Conservation (phyloP, 768 basidiomycete genomes). For the Suillus subaureus region DNA sequence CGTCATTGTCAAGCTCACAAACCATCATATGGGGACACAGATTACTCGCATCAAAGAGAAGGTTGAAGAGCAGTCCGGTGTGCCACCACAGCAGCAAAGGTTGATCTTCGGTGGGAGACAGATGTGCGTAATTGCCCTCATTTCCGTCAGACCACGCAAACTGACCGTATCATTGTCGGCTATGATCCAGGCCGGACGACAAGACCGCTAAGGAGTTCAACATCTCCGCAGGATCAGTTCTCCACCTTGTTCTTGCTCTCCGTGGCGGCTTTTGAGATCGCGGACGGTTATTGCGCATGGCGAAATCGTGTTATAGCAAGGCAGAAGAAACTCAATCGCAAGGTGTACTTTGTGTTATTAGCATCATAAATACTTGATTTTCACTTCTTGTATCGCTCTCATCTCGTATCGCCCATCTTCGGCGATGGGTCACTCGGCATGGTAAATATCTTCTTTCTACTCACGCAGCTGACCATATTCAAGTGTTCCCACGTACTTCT, state of each 20-base stretch:
- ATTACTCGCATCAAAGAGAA: constrained; percentile 95
- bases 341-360: constrained; percentile 20
- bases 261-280: constrained; percentile 74
- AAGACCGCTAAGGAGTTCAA: constrained; percentile 86
- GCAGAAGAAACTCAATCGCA: constrained; percentile 3
- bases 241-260: constrained; percentile 93
- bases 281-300: neutral
- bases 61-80: constrained; percentile 97
- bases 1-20: constrained; percentile 6
- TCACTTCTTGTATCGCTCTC: neutral
- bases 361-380: constrained; percentile 11
- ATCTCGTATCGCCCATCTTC: neutral
- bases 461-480: neutral
- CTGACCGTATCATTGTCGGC: constrained; percentile 5
- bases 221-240: constrained; percentile 80
- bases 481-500: neutral
- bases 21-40: constrained; percentile 46
- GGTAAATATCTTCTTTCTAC: neutral
- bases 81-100: constrained; percentile 94
- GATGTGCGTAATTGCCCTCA: constrained; percentile 58
- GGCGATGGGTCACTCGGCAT: neutral
- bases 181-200: constrained; percentile 73
- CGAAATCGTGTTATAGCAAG: constrained; percentile 5
- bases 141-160: neutral
- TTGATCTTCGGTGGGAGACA: constrained; percentile 92